These are phyloP conservation scores for Ottelia alismoides DNA, from an alignment of 106 monocot species.

Conservation along the genomic window DNA sequence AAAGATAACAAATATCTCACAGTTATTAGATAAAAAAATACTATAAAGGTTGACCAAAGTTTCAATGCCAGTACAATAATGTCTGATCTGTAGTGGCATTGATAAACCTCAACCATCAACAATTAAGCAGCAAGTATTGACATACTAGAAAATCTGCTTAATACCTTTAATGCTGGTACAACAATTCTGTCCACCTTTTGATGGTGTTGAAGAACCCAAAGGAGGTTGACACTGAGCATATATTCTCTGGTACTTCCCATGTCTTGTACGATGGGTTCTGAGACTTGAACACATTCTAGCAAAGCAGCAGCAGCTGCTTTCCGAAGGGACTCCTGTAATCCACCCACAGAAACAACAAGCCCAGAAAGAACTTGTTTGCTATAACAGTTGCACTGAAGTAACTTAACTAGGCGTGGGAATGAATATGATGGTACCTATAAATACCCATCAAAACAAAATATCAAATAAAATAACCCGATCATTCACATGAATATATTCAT, in stretches of 20 bases:
- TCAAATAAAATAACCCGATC: no score
- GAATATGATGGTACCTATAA: slow-evolving; percentile 69
- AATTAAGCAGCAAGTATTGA: neutral
- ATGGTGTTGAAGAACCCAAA: slow-evolving; percentile 68
- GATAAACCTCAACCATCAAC: no score
- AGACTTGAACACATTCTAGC: slow-evolving; percentile 46
- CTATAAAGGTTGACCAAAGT: no score
- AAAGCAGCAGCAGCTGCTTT: slow-evolving; percentile 54
- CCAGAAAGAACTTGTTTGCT: slow-evolving; percentile 80
- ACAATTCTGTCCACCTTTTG: slow-evolving; percentile 73
- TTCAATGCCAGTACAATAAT: no score
- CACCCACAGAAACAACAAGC: slow-evolving; percentile 81
- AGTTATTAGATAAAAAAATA: no score
- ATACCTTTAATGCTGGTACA: slow-evolving; percentile 83
- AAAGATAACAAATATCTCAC: no score
- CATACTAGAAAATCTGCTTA: no score
- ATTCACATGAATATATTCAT: no score
- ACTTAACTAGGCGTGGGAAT: slow-evolving; percentile 66
- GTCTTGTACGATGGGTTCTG: slow-evolving; percentile 18
- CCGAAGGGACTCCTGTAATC: slow-evolving; percentile 85
- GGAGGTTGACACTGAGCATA: slow-evolving; percentile 59
- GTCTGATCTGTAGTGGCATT: no score
- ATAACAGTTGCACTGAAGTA: slow-evolving; percentile 72
- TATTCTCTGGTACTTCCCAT: slow-evolving; percentile 28
- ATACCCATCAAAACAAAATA: no score